phyloP scores from a whole-genome alignment of 768 basidiomycete genomes.

The Hydnomerulius pinastri region DNA sequence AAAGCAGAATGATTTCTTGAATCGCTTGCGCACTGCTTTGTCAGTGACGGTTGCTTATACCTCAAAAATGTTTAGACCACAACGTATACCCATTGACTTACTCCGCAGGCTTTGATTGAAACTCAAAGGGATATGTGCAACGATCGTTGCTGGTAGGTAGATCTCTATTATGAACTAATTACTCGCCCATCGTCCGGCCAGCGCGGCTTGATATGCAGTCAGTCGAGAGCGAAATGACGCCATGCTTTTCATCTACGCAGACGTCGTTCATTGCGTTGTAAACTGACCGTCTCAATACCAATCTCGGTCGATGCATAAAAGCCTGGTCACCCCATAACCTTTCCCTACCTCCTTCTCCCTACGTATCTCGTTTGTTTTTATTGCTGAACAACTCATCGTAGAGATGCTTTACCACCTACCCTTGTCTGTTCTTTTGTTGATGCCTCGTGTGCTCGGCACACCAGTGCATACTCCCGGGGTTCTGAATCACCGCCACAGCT shows the following conservation, averaged over 20 bases:
- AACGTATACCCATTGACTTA: not conserved
- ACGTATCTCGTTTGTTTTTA: not conserved
- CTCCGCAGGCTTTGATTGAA: no score
- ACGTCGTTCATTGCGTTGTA: constrained; percentile 6
- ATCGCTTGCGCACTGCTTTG: not conserved
- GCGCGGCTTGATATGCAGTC: not conserved
- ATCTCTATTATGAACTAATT: not conserved
- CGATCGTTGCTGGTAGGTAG: no score
- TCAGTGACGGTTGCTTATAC: constrained; percentile 23
- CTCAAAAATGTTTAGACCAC: not conserved
- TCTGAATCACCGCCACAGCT: not conserved
- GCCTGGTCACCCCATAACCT: constrained; percentile 16
- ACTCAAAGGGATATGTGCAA: no score
- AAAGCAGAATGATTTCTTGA: constrained; percentile 19
- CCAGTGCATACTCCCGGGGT: constrained; percentile 11
- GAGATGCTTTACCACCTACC: constrained; percentile 13
- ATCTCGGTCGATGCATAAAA: constrained; percentile 9
- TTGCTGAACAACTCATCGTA: not conserved
- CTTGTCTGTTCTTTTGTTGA: constrained; percentile 11
- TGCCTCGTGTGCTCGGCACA: constrained; percentile 3
- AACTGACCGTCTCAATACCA: constrained; percentile 9
- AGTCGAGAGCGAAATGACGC: constrained; percentile 4
- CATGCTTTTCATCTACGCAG: not conserved
- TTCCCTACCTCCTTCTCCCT: constrained; percentile 2
- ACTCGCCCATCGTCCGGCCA: not conserved